Base-by-base conservation (phyloP, 148 eudicot genomes). In the Nyssa sinensis region DNA sequence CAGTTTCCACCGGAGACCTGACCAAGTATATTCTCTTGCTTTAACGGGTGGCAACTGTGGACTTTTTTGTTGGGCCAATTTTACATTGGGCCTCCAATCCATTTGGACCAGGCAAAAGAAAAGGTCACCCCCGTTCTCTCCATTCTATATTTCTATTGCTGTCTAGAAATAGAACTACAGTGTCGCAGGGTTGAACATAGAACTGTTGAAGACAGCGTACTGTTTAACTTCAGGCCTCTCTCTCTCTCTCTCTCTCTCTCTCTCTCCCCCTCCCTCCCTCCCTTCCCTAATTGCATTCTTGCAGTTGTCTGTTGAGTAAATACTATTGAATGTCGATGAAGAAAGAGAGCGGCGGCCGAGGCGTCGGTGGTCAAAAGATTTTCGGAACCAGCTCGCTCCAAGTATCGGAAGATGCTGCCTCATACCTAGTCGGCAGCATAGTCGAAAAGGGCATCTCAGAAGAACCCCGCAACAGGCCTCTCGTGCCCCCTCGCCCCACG, bases 361-460 rank as follows among this genome's bases (percentile, higher is more conserved):
- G 49, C 59, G 44, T 39, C 49, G 77, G 32, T 57, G 35, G 62
- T 37, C 70, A 55, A 7, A 83, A 76, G 44, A 79, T 86, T 1
- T 78, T 80, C 25, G 88, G 84, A 62, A 63, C 69, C 60, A 80
- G 71, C 65, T 24, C 82, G 31, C 62, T 75, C 23, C 70, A 72
- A 17, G 39, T 79, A 16, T 49, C 84, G 7, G 87, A 78, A 59
- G 69, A 70, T 21, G 79, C 62, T n/a, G 84, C 80, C 19, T 80
- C 86, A 2, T 10, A 35, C 47, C 77, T 91, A 7, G 75, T 93
- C 16, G 98, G 98, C 3, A 89, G 90, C 76, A 84, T 91, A 75
- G 87, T 93, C 5, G 96, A 93, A 79, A 93, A 89, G 80, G 89
- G 89, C 12, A 70, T 91, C 29, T 73, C 83, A 1, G 87, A 66